Percentiles rank a stretch among this genome's conserved stretches.
Evolutionary conservation across 352 stramenopile genomes (phyloP).

Genomic region (Phytopythium cucurbitacearum): DNA sequence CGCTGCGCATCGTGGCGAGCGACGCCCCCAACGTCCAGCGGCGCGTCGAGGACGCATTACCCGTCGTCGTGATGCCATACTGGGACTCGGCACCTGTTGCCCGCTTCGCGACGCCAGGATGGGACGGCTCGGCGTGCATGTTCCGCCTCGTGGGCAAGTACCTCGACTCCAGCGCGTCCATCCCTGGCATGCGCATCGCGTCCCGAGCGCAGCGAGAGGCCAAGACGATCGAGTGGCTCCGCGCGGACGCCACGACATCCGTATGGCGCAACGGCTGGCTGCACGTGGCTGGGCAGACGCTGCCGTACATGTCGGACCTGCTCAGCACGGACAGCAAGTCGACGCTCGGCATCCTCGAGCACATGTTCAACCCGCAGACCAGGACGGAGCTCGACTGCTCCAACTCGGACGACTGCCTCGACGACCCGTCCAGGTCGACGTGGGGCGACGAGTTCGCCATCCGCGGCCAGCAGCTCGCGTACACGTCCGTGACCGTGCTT

Average conservation of each 20-base stretch:
- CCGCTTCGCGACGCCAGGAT: conserved; percentile 24
- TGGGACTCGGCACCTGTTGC: conserved; percentile 26
- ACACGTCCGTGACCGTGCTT: conserved; percentile 22
- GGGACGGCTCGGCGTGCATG: conserved; percentile 34
- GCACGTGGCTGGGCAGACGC: conserved; percentile 6
- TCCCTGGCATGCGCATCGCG: conserved; percentile 13
- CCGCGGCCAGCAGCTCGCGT: conserved; percentile 9
- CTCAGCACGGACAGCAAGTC: conserved; percentile 21
- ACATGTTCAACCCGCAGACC: conserved; percentile 33
- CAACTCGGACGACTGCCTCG: conserved; percentile 5
- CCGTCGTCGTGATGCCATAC: conserved; percentile 41
- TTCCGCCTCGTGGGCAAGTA: conserved; percentile 35
- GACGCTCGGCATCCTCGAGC: conserved; percentile 13
- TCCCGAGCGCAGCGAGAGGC: conserved; percentile 17
- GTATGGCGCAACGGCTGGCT: conserved; percentile 43
- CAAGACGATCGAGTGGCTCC: conserved; percentile 36
- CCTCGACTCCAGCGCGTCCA: conserved; percentile 11
- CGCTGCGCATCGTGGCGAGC: conserved; percentile 22
- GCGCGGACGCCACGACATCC: conserved; percentile 1
- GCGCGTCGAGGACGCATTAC: conserved; percentile 24
- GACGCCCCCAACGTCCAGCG: conserved; percentile 18
- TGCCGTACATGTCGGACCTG: conserved; percentile 28
- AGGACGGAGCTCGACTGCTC: conserved; percentile 26
- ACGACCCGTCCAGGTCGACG: neutral
- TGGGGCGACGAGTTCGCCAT: conserved; percentile 29